These are phyloP conservation scores for Tricholoma terreum DNA, from an alignment of 768 basidiomycete species.

Conservation along the genomic window DNA sequence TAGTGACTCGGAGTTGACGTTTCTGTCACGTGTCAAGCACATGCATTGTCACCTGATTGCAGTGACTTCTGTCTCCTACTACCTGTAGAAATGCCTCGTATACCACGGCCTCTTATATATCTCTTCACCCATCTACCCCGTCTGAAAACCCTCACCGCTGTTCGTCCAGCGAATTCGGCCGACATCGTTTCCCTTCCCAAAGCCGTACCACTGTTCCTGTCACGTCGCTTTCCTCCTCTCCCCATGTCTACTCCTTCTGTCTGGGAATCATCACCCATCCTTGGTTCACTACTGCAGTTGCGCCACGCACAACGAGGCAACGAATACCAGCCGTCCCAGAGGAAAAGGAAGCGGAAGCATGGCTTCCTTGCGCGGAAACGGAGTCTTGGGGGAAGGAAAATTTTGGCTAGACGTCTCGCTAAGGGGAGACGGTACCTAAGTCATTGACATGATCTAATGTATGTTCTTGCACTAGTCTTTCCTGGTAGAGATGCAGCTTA, in stretches of 20 bases:
- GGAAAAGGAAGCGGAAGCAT: conserved; percentile 88
- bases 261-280: conserved; percentile 31
- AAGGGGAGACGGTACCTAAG: conserved; percentile 80
- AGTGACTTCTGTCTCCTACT: background rate
- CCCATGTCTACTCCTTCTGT: conserved; percentile 18
- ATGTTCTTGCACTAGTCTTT: background rate
- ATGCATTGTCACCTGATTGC: conserved; percentile 18
- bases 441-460: conserved; percentile 47
- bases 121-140: conserved; percentile 34
- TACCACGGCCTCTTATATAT: conserved; percentile 36
- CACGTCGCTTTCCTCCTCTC: conserved; percentile 21
- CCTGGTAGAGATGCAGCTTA: background rate
- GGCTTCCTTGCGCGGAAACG: conserved; percentile 83
- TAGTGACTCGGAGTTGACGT: conserved; percentile 12
- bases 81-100: conserved; percentile 38
- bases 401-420: conserved; percentile 62
- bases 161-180: conserved; percentile 11
- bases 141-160: conserved; percentile 19
- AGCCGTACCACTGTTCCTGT: conserved; percentile 18
- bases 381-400: conserved; percentile 65
- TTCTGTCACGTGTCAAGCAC: too few species aligned
- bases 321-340: conserved; percentile 97
- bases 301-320: conserved; percentile 72
- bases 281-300: conserved; percentile 45
- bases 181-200: conserved; percentile 8